Conservation (phyloP, 192 early-diverging fungal genomes). For the Coemansia sp. region DNA sequence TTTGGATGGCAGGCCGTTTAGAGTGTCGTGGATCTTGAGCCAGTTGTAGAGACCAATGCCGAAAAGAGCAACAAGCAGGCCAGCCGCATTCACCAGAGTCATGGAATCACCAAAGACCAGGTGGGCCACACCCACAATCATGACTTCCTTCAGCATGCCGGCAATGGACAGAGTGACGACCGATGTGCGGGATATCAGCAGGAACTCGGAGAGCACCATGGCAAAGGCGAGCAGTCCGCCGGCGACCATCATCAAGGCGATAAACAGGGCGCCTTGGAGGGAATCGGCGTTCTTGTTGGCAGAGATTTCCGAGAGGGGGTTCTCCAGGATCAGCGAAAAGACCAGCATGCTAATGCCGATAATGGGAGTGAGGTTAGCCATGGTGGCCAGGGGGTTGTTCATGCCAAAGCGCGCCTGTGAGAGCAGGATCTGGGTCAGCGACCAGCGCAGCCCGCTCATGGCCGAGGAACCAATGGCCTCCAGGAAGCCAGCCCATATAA, state of each 20-base stretch:
- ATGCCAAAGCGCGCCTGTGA: conserved; percentile 68
- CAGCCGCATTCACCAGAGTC: conserved; percentile 66
- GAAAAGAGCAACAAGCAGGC: conserved; percentile 71
- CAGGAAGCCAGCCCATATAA: conserved; percentile 68
- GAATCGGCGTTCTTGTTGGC: conserved; percentile 27
- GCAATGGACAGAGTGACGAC: conserved; percentile 85
- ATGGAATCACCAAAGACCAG: conserved; percentile 79
- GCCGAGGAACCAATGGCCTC: conserved; percentile 74
- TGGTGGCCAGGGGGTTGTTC: conserved; percentile 84
- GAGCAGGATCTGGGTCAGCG: conserved; percentile 80
- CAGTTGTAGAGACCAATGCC: conserved; percentile 77
- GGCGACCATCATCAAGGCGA: conserved; percentile 50
- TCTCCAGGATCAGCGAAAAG: conserved; percentile 63
- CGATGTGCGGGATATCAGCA: conserved; percentile 73
- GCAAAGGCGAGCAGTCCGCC: conserved; percentile 82
- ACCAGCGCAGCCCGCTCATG: conserved; percentile 85
- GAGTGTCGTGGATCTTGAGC: conserved; percentile 54
- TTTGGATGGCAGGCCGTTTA: neutral
- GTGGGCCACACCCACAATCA: conserved; percentile 67
- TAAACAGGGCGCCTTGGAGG: conserved; percentile 4
- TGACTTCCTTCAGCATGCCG: conserved; percentile 83
- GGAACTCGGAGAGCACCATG: conserved; percentile 84
- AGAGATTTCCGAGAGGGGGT: conserved; percentile 30
- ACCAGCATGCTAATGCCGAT: conserved; percentile 62
- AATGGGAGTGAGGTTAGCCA: conserved; percentile 74